Evolutionary conservation across 306 rosid genomes (phyloP).

Genomic region (Prunus salicina): DNA sequence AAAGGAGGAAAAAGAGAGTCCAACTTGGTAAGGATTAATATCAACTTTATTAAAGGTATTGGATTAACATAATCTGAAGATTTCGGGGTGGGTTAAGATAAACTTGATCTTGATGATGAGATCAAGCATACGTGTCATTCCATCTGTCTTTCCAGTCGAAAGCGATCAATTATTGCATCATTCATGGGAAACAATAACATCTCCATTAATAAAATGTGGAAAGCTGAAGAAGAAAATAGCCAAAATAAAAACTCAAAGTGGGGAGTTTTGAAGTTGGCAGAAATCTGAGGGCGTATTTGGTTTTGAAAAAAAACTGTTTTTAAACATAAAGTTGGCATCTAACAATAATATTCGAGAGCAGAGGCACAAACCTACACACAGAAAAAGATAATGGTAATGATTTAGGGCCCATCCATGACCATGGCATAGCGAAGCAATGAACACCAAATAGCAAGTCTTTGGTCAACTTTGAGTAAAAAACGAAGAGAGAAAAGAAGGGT

Average conservation of each 20-base stretch:
- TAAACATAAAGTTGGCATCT: background rate
- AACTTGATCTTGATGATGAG: conserved; percentile 26
- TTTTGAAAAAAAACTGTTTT: background rate
- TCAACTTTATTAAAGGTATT: conserved; percentile 35
- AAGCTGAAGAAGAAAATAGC: background rate
- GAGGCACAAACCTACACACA: background rate
- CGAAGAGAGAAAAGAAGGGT: background rate
- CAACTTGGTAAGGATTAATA: conserved; percentile 2
- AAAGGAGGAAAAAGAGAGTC: background rate
- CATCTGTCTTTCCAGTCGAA: conserved; percentile 29
- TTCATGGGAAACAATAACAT: conserved; percentile 8
- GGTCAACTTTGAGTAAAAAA: conserved; percentile 16
- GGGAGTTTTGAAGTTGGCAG: conserved; percentile 13
- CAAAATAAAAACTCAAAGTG: background rate
- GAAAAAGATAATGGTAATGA: conserved; percentile 22
- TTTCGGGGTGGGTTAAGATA: conserved; percentile 29
- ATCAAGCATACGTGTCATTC: conserved; percentile 28
- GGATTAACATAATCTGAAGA: conserved; percentile 41
- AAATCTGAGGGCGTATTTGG: background rate
- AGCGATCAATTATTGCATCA: conserved; percentile 33
- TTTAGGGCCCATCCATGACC: conserved; percentile 19
- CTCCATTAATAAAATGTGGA: background rate
- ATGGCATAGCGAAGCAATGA: conserved; percentile 18
- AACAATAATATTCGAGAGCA: background rate
- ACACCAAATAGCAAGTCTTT: conserved; percentile 8